Conservation (phyloP, 495 filamentous ascomycete species). For the Talaromyces thailandensis region DNA sequence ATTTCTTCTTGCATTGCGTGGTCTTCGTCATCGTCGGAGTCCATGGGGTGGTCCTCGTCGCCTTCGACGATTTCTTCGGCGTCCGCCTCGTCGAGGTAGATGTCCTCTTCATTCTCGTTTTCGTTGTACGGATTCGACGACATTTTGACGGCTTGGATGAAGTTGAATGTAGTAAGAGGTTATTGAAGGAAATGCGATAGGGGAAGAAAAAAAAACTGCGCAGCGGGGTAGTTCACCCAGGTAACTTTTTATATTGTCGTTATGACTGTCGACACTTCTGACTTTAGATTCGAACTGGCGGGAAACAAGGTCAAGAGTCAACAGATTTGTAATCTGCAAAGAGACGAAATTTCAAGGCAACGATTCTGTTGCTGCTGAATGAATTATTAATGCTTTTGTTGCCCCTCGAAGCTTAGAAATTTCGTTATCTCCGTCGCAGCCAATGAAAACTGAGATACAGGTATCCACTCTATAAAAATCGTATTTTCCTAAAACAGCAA, state of each 20-base stretch:
- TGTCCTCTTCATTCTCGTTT: conserved; percentile 43
- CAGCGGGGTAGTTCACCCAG: conserved; percentile 2
- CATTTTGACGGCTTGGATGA: conserved; percentile 23
- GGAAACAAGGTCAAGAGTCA: not conserved
- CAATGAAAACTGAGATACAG: not conserved
- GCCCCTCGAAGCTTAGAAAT: conserved; percentile 9
- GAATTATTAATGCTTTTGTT: conserved; percentile 2
- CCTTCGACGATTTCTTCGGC: conserved; percentile 57
- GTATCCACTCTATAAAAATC: conserved; percentile 1
- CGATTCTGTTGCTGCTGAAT: not conserved
- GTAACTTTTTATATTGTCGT: not conserved
- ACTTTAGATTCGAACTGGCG: not conserved
- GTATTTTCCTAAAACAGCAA: not conserved
- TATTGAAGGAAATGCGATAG: not conserved
- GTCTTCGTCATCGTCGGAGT: conserved; percentile 50
- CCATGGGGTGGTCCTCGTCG: conserved; percentile 70
- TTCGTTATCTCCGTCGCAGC: not conserved
- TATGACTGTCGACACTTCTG: not conserved
- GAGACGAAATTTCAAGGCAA: not conserved
- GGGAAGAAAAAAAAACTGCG: conserved; percentile 1
- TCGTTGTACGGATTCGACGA: conserved; percentile 39
- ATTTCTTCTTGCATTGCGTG: conserved; percentile 65
- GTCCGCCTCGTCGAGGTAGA: conserved; percentile 60
- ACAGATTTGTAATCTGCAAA: not conserved
- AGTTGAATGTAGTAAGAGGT: not conserved